Evolutionary conservation across 441 rosid genomes (phyloP).

Genomic region (Flueggea neowawraea): DNA sequence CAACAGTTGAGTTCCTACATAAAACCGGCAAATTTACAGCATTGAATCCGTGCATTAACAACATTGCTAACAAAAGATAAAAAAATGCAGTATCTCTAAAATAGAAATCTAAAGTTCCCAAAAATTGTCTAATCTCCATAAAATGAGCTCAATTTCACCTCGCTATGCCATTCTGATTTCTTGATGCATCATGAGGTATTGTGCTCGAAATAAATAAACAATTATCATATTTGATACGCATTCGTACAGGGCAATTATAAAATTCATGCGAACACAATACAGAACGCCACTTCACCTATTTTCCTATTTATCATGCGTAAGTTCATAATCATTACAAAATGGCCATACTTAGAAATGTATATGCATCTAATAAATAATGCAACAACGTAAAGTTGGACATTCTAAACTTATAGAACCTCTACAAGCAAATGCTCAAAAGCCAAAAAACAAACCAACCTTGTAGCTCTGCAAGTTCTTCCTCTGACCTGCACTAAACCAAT

Average conservation of each 20-base stretch:
- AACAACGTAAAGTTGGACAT: too few species aligned
- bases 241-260: too few species aligned
- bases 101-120: background rate
- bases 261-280: too few species aligned
- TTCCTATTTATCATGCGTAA: too few species aligned
- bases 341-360: too few species aligned
- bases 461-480: constrained; percentile 90
- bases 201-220: too few species aligned
- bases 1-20: constrained; percentile 77
- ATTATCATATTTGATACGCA: too few species aligned
- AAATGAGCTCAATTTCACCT: background rate
- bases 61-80: background rate
- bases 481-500: constrained; percentile 94
- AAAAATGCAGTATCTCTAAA: background rate
- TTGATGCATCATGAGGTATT: too few species aligned
- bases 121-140: background rate
- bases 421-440: background rate
- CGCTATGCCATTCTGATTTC: constrained; percentile 2
- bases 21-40: constrained; percentile 6
- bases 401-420: background rate
- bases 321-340: too few species aligned
- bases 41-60: background rate
- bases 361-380: too few species aligned
- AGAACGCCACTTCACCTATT: too few species aligned
- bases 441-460: constrained; percentile 46